A percentile compares a stretch with the other conserved stretches of the same genome.
Evolutionary conservation across 768 basidiomycete species (phyloP).

Genomic region (Lentinula raphanica): DNA sequence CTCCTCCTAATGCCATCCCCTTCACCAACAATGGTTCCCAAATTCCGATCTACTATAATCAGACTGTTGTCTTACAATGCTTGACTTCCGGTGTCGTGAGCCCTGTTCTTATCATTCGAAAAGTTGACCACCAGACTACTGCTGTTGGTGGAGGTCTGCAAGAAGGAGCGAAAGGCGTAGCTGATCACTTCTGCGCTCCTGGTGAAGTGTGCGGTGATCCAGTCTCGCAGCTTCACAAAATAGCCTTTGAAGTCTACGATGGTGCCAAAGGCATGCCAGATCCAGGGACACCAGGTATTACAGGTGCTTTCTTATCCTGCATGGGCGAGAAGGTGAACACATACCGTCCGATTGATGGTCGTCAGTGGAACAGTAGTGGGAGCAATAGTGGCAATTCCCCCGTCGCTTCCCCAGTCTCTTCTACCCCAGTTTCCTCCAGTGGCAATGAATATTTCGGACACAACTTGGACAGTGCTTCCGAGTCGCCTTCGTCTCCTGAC

Average conservation of each 20-base stretch:
- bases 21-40: slow-evolving; percentile 80
- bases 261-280: slow-evolving; percentile 63
- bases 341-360: slow-evolving; percentile 77
- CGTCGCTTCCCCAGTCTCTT: slow-evolving; percentile 61
- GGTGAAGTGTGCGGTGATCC: slow-evolving; percentile 92
- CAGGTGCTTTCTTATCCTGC: slow-evolving; percentile 83
- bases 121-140: slow-evolving; percentile 85
- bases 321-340: slow-evolving; percentile 94
- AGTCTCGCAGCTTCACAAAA: slow-evolving; percentile 93
- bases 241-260: slow-evolving; percentile 89
- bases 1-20: slow-evolving; percentile 85
- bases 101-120: slow-evolving; percentile 89
- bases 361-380: slow-evolving; percentile 61
- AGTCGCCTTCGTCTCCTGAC: slow-evolving; percentile 55
- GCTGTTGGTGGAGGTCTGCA: slow-evolving; percentile 89
- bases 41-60: slow-evolving; percentile 94
- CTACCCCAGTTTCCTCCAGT: slow-evolving; percentile 51
- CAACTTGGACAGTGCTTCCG: slow-evolving; percentile 59
- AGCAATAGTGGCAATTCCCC: slow-evolving; percentile 47
- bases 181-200: slow-evolving; percentile 74
- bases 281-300: slow-evolving; percentile 69
- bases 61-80: slow-evolving; percentile 92
- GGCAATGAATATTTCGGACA: slow-evolving; percentile 65
- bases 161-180: slow-evolving; percentile 80
- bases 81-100: slow-evolving; percentile 90